phyloP scores from a whole-genome alignment of 2,329 filamentous ascomycete species.

The Fusarium anthophilum region DNA sequence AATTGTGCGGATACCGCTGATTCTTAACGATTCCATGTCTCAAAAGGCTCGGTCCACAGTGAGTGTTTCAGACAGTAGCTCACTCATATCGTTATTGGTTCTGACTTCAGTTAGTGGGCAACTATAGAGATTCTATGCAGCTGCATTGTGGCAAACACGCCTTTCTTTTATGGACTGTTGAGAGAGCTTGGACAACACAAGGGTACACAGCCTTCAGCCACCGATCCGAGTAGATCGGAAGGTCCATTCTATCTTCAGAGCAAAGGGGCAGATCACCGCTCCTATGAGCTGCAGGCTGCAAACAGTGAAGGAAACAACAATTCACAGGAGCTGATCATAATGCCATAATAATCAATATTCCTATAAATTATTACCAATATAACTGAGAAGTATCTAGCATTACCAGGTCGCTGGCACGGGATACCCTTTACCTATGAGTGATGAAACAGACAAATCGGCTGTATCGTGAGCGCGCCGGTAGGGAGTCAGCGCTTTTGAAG shows the following conservation, averaged over 20 bases:
- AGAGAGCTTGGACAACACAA: background rate
- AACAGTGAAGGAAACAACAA: background rate
- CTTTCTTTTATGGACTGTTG: background rate
- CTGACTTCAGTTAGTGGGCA: constrained; percentile 33
- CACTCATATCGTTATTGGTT: too few relatives aligned
- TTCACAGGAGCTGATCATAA: background rate
- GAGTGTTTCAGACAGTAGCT: too few relatives aligned
- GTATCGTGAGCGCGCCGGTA: accelerated
- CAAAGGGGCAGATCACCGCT: background rate
- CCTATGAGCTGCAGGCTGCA: background rate
- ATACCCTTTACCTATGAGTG: too few relatives aligned
- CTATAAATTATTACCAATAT: accelerated
- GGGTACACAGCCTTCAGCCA: background rate
- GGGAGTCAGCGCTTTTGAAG: too few relatives aligned
- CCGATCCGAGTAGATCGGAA: background rate
- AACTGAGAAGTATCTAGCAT: too few relatives aligned
- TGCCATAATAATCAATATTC: background rate
- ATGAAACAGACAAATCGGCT: background rate
- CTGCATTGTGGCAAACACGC: background rate
- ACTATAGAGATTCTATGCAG: constrained; percentile 38
- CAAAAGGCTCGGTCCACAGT: constrained; percentile 26
- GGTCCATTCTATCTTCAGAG: background rate
- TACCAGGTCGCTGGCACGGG: too few relatives aligned
- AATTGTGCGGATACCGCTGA: constrained; percentile 41
- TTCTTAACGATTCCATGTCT: constrained; percentile 39